Conservation (phyloP, 2,329 filamentous ascomycete species). For the Lecanoromycetidae sp. region DNA sequence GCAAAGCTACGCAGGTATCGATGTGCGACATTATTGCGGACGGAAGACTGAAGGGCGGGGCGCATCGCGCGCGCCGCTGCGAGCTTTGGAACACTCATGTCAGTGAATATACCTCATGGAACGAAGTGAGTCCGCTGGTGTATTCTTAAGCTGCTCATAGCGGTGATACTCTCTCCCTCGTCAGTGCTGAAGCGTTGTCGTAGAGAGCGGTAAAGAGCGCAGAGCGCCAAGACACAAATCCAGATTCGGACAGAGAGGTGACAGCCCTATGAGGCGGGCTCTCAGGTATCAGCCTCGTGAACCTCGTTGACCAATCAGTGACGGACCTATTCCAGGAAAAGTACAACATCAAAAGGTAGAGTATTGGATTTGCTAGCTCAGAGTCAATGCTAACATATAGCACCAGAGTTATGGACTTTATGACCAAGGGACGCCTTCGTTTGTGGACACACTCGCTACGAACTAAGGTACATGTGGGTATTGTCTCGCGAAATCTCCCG, state of each 20-base stretch:
- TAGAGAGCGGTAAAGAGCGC: not conserved
- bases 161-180: not conserved
- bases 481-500: slow-evolving; percentile 8
- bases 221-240: slow-evolving; percentile 1
- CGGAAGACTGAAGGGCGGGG: slow-evolving; percentile 6
- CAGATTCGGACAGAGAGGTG: too few relatives aligned
- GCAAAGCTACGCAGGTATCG: slow-evolving; percentile 10
- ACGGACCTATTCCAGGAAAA: too few relatives aligned
- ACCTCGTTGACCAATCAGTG: too few relatives aligned
- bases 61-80: slow-evolving; percentile 12
- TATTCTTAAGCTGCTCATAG: slow-evolving; percentile 8
- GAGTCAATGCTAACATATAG: too few relatives aligned
- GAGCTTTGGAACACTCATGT: slow-evolving; percentile 8
- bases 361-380: too few relatives aligned
- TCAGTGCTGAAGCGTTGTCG: not conserved
- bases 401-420: too few relatives aligned
- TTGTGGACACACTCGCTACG: not conserved
- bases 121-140: slow-evolving; percentile 15
- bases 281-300: not conserved
- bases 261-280: not conserved
- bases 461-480: slow-evolving; percentile 11
- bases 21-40: slow-evolving; percentile 6
- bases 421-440: too few relatives aligned
- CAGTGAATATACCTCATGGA: slow-evolving; percentile 5
- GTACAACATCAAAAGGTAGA: too few relatives aligned